phyloP scores from a whole-genome alignment of 2,329 filamentous ascomycete species.

The Aureobasidium sp. region DNA sequence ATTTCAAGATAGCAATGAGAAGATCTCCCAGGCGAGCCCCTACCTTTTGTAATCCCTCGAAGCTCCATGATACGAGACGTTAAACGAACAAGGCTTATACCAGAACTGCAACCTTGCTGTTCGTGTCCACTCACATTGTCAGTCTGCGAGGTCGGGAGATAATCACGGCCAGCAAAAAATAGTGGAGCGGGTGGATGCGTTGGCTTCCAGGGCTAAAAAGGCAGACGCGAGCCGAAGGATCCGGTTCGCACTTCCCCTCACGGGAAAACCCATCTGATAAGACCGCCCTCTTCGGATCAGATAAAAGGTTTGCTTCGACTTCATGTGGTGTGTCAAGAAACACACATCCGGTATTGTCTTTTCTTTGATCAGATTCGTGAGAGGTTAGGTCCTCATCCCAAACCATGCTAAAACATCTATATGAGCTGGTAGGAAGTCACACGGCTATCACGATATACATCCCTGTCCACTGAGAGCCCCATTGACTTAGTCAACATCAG shows the following conservation, averaged over 20 bases:
- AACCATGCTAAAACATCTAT: no score
- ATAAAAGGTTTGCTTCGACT: neutral
- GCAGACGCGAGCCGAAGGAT: neutral
- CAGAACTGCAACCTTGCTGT: neutral
- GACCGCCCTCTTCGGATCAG: neutral
- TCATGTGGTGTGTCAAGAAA: neutral
- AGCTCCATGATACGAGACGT: neutral
- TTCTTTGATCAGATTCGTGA: no score
- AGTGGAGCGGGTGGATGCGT: constrained; percentile 8
- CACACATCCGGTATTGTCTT: no score
- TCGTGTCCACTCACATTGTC: neutral
- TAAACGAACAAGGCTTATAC: neutral
- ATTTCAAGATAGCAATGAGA: neutral
- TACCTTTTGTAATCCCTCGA: neutral
- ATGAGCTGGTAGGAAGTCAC: no score
- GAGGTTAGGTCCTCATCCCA: no score
- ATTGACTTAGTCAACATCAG: no score
- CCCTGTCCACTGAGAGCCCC: no score
- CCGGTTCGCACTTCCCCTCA: neutral
- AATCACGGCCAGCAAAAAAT: neutral
- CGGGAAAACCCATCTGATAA: neutral
- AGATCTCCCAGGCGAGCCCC: neutral
- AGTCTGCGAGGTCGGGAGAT: neutral
- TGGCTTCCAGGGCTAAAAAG: neutral
- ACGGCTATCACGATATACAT: no score